Evolutionary conservation across 1,284 basidiomycete genomes (phyloP), one percentile per base, ranked within the genome.

Genomic region (Boletus calvinii): DNA sequence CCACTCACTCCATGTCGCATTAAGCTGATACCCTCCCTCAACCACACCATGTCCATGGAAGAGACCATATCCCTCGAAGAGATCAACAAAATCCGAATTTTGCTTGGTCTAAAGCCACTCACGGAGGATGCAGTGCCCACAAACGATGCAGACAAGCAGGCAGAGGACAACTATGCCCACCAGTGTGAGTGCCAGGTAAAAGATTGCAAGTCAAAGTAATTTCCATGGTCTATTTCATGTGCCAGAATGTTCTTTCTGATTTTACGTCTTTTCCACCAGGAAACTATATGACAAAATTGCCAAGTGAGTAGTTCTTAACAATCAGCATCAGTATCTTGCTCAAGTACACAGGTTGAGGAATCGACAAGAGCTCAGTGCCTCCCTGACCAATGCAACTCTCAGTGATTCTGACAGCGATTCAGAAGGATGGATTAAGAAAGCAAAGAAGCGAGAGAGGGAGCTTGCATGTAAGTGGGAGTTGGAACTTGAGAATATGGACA

Each of bases 41-140:
- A 38, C 46, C 12, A 46, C 17, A 50, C 45, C 46, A 85, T 83
- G 79, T 80, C 84, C 17, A 84, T 89, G 84, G 88, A 90, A 74
- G 88, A 94, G 72, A 88, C 90, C 68, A 88, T 97, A 68, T 88
- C 90, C 61, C 83, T 99, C 67, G 95, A 98, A 69, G 97, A 99
- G 80, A 98, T 95, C 50, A 98, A 98, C 80, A 94, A 91, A 74
- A 92, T 98, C 68, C 93, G 97, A 75, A 84, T 97, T 58, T 90
- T 87, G 8, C 82, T 98, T 40, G 97, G 97, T 62, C 85, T 99
- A 58, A 93, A 94, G 70, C 96, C 96, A 34, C 83, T 99, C 52
- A 88, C 86, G 4, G 92, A 91, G 59, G 88, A 90, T 63, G 75
- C 77, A 45, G 78, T 72, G 24, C 83, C 86, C 7, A 76, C 76